Evolutionary conservation across 1,284 basidiomycete genomes (phyloP), one percentile per base, ranked within the genome.

Genomic region (Paramarasmius palmivorus): DNA sequence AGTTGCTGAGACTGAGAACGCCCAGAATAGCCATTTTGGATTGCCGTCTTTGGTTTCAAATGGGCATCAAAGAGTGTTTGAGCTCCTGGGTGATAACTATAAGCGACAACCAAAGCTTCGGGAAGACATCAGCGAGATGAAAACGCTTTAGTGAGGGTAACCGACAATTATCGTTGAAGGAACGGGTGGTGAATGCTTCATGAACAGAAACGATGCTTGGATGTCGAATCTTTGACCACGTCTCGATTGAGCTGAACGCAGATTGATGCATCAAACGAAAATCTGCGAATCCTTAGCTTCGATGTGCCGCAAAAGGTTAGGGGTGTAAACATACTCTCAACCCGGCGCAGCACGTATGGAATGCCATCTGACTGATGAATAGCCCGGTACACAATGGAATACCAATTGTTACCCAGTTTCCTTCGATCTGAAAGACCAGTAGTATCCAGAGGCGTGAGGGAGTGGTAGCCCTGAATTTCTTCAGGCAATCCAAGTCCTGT

Each of bases 101-200:
- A 97, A 1, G 91, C 93, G 41, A 99, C 88, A 40, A 99, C 87
- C 37, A 99, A 82, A 8, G 96, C 93, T 96, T 60, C 12, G 29
- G 19, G 49, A 6, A 32, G 12, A 32, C 14, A 4, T 29, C 23
- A 40, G 12, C 46, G 25, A 56, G 17, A 41, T 54, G 6, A 52
- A 37, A n/a, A 45, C 19, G 12, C 14, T 9, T n/a, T 5, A 41
- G 9, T 41, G 40, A 32, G 32, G 17, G 34, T 14, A 25, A 78
- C 87, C 56, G 64, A 95, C 94, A 98, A 62, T 87, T 89, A 67
- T 98, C 97, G 56, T 88, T 86, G 70, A 99, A 99, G 0, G 92
- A 86, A 39, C 90, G 83, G 0, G 95, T 97, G 0, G 97, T 98
- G 73, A 99, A 99, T 0, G 96, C 97, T 70, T 99, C 97, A 44